These are phyloP conservation scores for Andrographis paniculata DNA, from an alignment of 305 asterid genomes.

Conservation along the genomic window DNA sequence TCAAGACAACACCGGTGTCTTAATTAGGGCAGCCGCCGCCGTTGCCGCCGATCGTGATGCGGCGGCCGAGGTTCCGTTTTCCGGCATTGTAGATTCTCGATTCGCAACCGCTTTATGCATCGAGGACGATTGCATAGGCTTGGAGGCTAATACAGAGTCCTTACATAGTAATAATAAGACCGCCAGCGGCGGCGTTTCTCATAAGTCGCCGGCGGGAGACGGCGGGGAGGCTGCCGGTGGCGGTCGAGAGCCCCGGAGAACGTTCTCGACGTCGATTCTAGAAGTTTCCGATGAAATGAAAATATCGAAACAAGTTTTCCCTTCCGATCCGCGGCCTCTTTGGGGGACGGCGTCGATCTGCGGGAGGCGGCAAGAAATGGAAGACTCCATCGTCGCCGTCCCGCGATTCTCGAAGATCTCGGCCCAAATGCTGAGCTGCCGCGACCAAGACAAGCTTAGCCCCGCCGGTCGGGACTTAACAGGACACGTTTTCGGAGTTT, in stretches of 20 bases:
- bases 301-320: constrained; percentile 24
- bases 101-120: constrained; percentile 18
- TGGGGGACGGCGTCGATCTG: constrained; percentile 67
- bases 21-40: constrained; percentile 17
- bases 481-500: constrained; percentile 68
- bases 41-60: too few relatives aligned
- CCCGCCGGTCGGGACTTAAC: constrained; percentile 32
- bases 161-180: constrained; percentile 16
- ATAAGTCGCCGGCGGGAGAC: constrained; percentile 30
- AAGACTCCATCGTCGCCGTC: constrained; percentile 50
- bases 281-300: constrained; percentile 44
- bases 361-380: constrained; percentile 83
- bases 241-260: constrained; percentile 29
- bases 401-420: constrained; percentile 53
- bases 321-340: constrained; percentile 39
- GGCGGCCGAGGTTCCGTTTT: too few relatives aligned
- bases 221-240: constrained; percentile 22
- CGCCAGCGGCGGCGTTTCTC: constrained; percentile 21
- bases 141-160: constrained; percentile 20
- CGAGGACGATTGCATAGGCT: constrained; percentile 21
- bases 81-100: constrained; percentile 21
- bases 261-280: constrained; percentile 30
- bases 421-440: constrained; percentile 43
- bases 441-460: constrained; percentile 24
- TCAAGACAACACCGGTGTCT: constrained; percentile 21